phyloP scores from a whole-genome alignment of 805 yeast genomes.

The Schwanniomyces sp. region DNA sequence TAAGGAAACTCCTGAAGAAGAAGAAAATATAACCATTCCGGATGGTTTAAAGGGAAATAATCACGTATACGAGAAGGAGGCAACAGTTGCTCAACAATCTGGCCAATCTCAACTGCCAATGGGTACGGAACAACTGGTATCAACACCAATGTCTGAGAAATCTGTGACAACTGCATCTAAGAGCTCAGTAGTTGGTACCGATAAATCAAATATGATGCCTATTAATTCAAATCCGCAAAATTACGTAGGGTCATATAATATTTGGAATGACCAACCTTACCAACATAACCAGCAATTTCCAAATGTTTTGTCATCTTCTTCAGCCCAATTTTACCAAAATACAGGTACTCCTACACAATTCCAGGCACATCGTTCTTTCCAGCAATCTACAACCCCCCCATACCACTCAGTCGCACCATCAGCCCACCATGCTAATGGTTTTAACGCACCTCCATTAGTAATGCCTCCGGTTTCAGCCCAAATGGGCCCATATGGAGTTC shows the following conservation, averaged over 20 bases:
- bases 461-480: not conserved
- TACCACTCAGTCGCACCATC: not conserved
- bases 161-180: not conserved
- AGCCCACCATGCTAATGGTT: not conserved
- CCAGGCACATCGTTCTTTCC: not conserved
- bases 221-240: not conserved
- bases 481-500: not conserved
- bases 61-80: slow-evolving; percentile 36
- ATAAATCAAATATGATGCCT: not conserved
- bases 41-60: not conserved
- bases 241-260: not conserved
- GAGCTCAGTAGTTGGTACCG: not conserved
- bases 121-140: not conserved
- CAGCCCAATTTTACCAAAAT: not conserved
- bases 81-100: slow-evolving; percentile 33
- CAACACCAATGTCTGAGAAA: not conserved
- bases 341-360: not conserved
- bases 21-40: not conserved
- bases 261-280: not conserved
- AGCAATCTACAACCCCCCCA: not conserved
- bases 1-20: not conserved
- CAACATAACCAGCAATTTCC: not conserved
- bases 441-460: not conserved
- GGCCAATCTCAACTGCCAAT: slow-evolving; percentile 16
- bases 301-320: not conserved